These are phyloP conservation scores for Vanilla planifolia DNA, from an alignment of 106 monocot species.

Conservation along the genomic window DNA sequence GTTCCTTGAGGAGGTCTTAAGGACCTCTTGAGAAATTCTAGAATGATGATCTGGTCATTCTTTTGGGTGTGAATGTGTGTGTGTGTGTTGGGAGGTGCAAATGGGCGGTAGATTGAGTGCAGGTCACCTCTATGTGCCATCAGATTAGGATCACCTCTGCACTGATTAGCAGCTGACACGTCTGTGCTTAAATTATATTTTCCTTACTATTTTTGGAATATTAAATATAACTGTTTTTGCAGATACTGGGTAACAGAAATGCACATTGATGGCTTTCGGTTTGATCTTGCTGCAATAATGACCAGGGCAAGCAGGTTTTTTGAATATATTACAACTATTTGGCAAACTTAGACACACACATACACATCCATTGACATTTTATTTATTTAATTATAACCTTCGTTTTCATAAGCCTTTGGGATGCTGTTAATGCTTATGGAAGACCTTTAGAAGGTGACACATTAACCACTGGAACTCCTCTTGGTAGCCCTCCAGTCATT, in stretches of 20 bases:
- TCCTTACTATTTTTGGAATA: not conserved
- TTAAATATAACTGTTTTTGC: not conserved
- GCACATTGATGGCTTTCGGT: slow-evolving; percentile 95
- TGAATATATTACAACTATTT: slow-evolving; percentile 6
- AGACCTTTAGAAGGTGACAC: slow-evolving; percentile 45
- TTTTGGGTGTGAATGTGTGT: too few species aligned
- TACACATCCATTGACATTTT: too few species aligned
- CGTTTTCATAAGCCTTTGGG: slow-evolving; percentile 55
- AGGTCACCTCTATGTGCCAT: too few species aligned
- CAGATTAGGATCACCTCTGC: too few species aligned
- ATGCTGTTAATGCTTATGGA: slow-evolving; percentile 76
- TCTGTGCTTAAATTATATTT: too few species aligned
- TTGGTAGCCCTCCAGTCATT: slow-evolving; percentile 60
- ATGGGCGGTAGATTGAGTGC: too few species aligned
- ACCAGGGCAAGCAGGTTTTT: slow-evolving; percentile 64
- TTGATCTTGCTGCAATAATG: slow-evolving; percentile 94
- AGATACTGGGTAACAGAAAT: slow-evolving; percentile 94
- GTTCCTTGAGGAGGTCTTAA: too few species aligned
- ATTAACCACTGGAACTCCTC: slow-evolving; percentile 63
- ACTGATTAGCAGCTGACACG: too few species aligned
- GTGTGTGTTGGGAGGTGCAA: too few species aligned
- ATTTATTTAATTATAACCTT: not conserved
- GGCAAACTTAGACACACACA: too few species aligned
- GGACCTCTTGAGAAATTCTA: too few species aligned
- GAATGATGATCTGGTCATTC: too few species aligned